phyloP scores from a whole-genome alignment of 495 filamentous ascomycete species.

The Aspergillus affinis region DNA sequence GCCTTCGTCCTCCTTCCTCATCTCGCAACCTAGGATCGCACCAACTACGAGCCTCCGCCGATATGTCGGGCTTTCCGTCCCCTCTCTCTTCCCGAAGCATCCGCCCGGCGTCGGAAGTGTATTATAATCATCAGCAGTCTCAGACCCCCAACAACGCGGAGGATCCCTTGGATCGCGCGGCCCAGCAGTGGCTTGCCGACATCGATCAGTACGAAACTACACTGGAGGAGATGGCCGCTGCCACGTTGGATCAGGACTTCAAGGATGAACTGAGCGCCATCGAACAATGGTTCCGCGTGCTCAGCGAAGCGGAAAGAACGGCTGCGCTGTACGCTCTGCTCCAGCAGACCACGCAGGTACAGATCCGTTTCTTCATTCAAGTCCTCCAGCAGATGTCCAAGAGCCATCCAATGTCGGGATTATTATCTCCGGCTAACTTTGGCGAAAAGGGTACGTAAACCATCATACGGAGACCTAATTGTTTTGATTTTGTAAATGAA shows the following conservation, averaged over 20 bases:
- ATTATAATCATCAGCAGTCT: slow-evolving; percentile 68
- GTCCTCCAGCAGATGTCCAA: slow-evolving; percentile 98
- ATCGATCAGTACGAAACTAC: slow-evolving; percentile 98
- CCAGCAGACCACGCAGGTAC: slow-evolving; percentile 97
- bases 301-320: slow-evolving; percentile 94
- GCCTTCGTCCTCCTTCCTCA: slow-evolving; percentile 84
- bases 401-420: slow-evolving; percentile 94
- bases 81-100: slow-evolving; percentile 76
- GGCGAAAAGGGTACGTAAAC: slow-evolving; percentile 76
- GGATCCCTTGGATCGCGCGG: slow-evolving; percentile 87
- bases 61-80: slow-evolving; percentile 87
- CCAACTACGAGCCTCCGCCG: slow-evolving; percentile 90
- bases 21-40: slow-evolving; percentile 79
- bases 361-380: slow-evolving; percentile 98
- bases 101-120: slow-evolving; percentile 89
- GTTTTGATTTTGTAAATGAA: not conserved
- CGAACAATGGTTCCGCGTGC: slow-evolving; percentile 98
- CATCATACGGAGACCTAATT: not conserved
- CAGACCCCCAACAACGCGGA: slow-evolving; percentile 68
- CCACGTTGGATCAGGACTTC: slow-evolving; percentile 97
- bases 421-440: slow-evolving; percentile 93
- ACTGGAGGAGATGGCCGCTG: slow-evolving; percentile 97
- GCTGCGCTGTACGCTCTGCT: slow-evolving; percentile 92
- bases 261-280: slow-evolving; percentile 99
- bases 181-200: slow-evolving; percentile 97